Evolutionary conservation across 805 yeast genomes (phyloP), one percentile per base, ranked within the genome.

Genomic region (Cyberlindnera suaveolens): DNA sequence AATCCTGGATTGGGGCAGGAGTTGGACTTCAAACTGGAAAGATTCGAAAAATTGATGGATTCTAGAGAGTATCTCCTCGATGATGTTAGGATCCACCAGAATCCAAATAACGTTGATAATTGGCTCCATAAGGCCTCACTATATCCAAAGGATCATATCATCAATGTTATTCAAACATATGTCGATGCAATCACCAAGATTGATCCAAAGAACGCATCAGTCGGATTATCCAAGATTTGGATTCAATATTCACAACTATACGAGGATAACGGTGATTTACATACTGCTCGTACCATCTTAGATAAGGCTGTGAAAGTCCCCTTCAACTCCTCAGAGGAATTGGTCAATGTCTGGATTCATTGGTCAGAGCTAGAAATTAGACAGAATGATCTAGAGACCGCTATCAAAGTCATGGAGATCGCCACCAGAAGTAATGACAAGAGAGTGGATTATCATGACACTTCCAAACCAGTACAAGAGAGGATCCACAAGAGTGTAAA

Each of bases 331-430:
- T 63, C 78, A 0, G 75, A 76, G 18, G 96, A 88, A 46, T 62
- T 88, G 17, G 85, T 81, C 2, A 73, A 72, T 3, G 60, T 90
- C 6, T 85, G 88, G 75, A 65, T 77, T n/a, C 73, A 71, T 15
- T 90, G 96, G 96, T 70, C 83, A 6, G 84, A 84, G 44, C 64
- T 77, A 62, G 83, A 82, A 46, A 53, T 85, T 27, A 64, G 72
- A 19, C 62, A 65, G 15, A 75, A 68, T 18, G 70, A 78, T 41
- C 60, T 77, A 17, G 74, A 70, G 1, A 61, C 60, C 16, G 77
- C 75, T 3, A 53, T 66, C 23, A 60, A 56, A 32, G 64, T 77
- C 13, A 52, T 75, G 46, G 63, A 65, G 34, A 58, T 52, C 10
- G 78, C 78, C 1, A 61, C 76, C 4, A 49, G 50, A 11, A 60